Evolutionary conservation across 768 basidiomycete genomes (phyloP).

Genomic region (Galerina marginata): DNA sequence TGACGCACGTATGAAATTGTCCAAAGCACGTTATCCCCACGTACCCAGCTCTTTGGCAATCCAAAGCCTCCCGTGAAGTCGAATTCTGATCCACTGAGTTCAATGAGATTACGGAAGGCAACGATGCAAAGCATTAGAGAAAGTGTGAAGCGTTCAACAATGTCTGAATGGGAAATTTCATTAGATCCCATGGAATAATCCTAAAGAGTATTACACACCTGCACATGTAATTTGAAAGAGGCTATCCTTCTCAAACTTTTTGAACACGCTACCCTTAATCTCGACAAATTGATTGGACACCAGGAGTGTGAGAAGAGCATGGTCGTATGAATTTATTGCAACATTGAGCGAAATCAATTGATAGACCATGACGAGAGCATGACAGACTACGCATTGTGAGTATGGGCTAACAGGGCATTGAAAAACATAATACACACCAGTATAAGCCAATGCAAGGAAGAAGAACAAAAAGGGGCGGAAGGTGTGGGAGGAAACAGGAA

Average conservation of each 20-base stretch:
- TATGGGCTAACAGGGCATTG: background rate
- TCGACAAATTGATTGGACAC: constrained; percentile 99
- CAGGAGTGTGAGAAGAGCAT: constrained; percentile 90
- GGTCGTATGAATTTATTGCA: constrained; percentile 97
- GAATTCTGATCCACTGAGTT: constrained; percentile 90
- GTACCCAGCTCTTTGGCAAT: constrained; percentile 82
- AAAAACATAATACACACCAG: constrained; percentile 55
- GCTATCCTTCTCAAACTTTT: constrained; percentile 98
- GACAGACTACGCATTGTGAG: constrained; percentile 60
- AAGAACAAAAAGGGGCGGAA: constrained; percentile 88
- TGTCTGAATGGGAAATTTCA: constrained; percentile 59
- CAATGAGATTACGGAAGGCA: constrained; percentile 93
- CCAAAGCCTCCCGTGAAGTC: constrained; percentile 74
- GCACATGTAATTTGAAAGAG: constrained; percentile 99
- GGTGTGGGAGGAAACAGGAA: constrained; percentile 64
- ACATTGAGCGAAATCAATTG: constrained; percentile 95
- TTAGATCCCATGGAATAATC: background rate
- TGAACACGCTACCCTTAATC: constrained; percentile 99
- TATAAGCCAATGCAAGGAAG: constrained; percentile 79
- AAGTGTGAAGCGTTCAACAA: constrained; percentile 95
- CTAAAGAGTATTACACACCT: constrained; percentile 50
- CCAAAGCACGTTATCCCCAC: constrained; percentile 80
- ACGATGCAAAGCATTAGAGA: constrained; percentile 90
- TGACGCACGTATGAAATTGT: constrained; percentile 85
- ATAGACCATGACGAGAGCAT: constrained; percentile 95